Conservation (phyloP, 2,329 filamentous ascomycete genomes). For the Sporothrix phasma region DNA sequence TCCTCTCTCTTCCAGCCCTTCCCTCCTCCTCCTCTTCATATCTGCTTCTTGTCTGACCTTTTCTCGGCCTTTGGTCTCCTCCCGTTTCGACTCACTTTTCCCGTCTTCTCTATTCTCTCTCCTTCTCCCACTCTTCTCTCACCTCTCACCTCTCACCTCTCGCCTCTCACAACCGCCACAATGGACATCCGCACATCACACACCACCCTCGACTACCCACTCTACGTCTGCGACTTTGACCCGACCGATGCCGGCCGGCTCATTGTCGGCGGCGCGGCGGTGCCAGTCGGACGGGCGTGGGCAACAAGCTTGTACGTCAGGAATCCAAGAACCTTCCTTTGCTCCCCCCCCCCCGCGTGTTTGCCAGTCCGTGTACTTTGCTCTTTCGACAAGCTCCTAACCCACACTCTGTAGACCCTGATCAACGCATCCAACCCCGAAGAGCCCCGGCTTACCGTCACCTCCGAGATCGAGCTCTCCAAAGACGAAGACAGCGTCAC, state of each 20-base stretch:
- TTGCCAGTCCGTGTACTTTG: too few relatives aligned
- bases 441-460: constrained; percentile 49
- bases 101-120: background rate
- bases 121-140: background rate
- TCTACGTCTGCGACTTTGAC: constrained; percentile 84
- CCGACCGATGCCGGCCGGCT: constrained; percentile 65
- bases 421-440: constrained; percentile 59
- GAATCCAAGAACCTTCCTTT: background rate
- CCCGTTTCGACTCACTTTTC: background rate
- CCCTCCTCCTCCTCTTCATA: background rate
- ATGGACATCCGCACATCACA: constrained; percentile 42
- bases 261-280: constrained; percentile 79
- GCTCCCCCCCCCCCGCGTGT: too few relatives aligned
- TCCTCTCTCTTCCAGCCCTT: background rate
- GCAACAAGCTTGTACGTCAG: constrained; percentile 77
- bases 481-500: constrained; percentile 83
- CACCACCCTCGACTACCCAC: constrained; percentile 66
- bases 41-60: background rate
- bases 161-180: background rate
- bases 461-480: constrained; percentile 66
- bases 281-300: constrained; percentile 67
- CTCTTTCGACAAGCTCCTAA: too few relatives aligned
- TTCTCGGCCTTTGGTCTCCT: background rate
- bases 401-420: constrained; percentile 43
- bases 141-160: background rate